These are phyloP conservation scores for Rhizophagus prolifer DNA, from an alignment of 192 early-diverging fungal genomes.

Conservation along the genomic window DNA sequence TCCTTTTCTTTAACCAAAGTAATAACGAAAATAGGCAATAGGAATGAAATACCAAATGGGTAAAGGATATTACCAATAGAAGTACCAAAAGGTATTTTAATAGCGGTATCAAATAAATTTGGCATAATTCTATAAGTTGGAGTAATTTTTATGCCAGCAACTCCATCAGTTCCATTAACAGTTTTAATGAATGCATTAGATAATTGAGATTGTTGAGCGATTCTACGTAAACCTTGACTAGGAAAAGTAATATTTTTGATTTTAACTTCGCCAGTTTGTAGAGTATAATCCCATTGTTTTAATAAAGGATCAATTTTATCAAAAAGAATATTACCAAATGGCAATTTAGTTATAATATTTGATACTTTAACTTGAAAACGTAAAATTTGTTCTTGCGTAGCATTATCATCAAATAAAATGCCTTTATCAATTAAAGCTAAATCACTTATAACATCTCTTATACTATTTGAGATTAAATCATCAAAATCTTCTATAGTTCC, in stretches of 20 bases:
- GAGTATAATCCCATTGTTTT: constrained; percentile 49
- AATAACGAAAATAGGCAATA: constrained; percentile 72
- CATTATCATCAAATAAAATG: constrained; percentile 36
- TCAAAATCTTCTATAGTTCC: constrained; percentile 38
- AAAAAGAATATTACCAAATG: constrained; percentile 58
- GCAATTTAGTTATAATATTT: constrained; percentile 47
- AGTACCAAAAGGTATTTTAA: constrained; percentile 54
- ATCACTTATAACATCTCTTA: constrained; percentile 38
- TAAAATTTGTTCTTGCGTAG: constrained; percentile 17
- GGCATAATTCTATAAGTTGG: constrained; percentile 67
- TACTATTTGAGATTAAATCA: constrained; percentile 40
- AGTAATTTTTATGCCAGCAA: constrained; percentile 48
- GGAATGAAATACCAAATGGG: constrained; percentile 71
- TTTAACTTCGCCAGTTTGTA: constrained; percentile 59
- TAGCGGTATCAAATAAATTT: constrained; percentile 40
- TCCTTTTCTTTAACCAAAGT: constrained; percentile 74
- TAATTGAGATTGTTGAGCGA: constrained; percentile 47
- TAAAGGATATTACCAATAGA: constrained; percentile 63
- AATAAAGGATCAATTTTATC: constrained; percentile 44
- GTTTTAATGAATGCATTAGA: constrained; percentile 39
- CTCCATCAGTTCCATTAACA: neutral
- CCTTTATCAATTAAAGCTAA: constrained; percentile 48
- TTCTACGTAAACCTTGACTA: constrained; percentile 44
- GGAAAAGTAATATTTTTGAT: constrained; percentile 51
- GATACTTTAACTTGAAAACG: constrained; percentile 41